A percentile compares a stretch with the other conserved stretches of the same genome.
These are phyloP conservation scores for Tilletia indica DNA, from an alignment of 1,284 basidiomycete genomes.

Conservation along the genomic window DNA sequence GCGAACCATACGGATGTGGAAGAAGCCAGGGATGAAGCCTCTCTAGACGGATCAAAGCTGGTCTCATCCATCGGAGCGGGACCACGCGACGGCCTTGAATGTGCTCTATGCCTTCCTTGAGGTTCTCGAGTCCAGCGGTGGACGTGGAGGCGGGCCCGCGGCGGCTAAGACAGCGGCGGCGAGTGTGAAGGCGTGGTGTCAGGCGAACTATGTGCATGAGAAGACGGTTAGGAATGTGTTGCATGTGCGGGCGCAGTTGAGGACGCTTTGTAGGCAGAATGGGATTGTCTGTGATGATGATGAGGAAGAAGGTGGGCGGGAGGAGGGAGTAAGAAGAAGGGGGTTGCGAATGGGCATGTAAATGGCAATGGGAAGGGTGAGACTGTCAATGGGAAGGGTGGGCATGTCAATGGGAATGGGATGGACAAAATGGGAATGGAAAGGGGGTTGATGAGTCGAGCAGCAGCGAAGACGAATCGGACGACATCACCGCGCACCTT, in stretches of 20 bases:
- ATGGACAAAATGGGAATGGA: too few species aligned
- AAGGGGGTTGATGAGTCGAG: too few species aligned
- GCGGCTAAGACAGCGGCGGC: background rate
- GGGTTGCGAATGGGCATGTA: background rate
- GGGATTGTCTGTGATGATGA: conserved; percentile 45
- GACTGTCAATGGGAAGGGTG: background rate
- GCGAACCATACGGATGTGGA: conserved; percentile 21
- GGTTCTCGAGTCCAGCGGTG: conserved; percentile 17
- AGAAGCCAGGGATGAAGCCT: background rate
- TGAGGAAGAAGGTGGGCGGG: background rate
- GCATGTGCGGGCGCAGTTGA: conserved; percentile 46
- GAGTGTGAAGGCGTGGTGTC: conserved; percentile 50
- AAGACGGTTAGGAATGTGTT: conserved; percentile 44
- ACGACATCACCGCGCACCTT: too few species aligned
- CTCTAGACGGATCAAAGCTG: conserved; percentile 54
- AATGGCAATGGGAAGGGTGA: background rate
- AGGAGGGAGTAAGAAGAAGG: background rate
- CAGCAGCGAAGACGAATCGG: too few species aligned
- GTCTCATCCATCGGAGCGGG: conserved; percentile 43
- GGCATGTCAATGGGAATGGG: background rate
- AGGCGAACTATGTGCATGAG: conserved; percentile 43
- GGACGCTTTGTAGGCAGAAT: conserved; percentile 39
- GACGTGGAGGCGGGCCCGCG: conserved; percentile 16
- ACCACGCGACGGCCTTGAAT: conserved; percentile 49
- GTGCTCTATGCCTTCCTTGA: conserved; percentile 52